These are phyloP conservation scores for Adansonia grandidieri DNA, from an alignment of 441 rosid species.

Conservation along the genomic window DNA sequence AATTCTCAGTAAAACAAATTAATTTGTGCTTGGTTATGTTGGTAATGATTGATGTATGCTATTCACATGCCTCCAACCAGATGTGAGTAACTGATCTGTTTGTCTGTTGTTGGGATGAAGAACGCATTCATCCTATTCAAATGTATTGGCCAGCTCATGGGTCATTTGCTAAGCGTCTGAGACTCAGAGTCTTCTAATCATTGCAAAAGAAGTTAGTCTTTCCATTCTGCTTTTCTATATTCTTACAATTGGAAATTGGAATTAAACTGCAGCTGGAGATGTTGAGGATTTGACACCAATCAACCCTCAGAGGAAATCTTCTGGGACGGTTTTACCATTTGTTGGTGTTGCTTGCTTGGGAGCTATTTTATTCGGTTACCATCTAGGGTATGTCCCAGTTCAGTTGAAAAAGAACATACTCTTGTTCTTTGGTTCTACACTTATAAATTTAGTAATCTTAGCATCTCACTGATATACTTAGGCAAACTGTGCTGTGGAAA, in stretches of 20 bases:
- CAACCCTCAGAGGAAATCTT: constrained; percentile 51
- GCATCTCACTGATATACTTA: constrained; percentile 21
- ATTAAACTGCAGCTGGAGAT: constrained; percentile 61
- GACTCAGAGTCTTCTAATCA: constrained; percentile 1
- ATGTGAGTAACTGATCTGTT: constrained; percentile 14
- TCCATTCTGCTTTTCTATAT: background rate
- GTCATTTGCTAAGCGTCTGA: constrained; percentile 9
- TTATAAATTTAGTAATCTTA: background rate
- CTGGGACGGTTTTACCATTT: constrained; percentile 81
- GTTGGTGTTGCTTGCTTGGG: constrained; percentile 97
- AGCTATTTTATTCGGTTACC: constrained; percentile 94
- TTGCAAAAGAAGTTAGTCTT: constrained; percentile 5
- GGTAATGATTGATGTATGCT: background rate
- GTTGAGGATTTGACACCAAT: constrained; percentile 54
- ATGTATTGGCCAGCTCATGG: background rate
- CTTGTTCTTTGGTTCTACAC: constrained; percentile 8
- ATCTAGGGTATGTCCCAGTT: constrained; percentile 70
- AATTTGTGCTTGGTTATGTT: constrained; percentile 9
- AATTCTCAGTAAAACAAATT: constrained; percentile 5
- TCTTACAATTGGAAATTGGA: constrained; percentile 16
- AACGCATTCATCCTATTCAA: background rate
- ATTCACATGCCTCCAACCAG: background rate
- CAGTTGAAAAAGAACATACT: background rate
- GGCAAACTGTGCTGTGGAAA: constrained; percentile 3
- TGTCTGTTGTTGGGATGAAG: background rate